A percentile compares a stretch with the other conserved stretches of the same genome.
Evolutionary conservation across 306 rosid genomes (phyloP).

Genomic region (Dryas octopetala): DNA sequence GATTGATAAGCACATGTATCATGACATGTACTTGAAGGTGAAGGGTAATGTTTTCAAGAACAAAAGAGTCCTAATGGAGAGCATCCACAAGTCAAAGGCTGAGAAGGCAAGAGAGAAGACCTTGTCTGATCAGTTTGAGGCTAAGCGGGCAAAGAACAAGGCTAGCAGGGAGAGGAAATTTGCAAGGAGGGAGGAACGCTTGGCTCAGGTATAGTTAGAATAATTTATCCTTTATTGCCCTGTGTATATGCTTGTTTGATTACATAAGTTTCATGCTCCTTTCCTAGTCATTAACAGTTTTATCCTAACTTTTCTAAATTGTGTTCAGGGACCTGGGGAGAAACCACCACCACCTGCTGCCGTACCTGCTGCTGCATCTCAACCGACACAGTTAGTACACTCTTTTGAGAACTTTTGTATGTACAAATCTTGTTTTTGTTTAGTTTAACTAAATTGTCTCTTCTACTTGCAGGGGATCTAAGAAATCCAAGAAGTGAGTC

Average conservation of each 20-base stretch:
- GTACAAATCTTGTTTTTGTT: not conserved
- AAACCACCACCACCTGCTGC: constrained; percentile 38
- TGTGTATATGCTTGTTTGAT: too few relatives aligned
- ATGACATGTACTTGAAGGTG: constrained; percentile 97
- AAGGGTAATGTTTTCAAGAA: constrained; percentile 98
- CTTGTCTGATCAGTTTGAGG: constrained; percentile 88
- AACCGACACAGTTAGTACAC: constrained; percentile 63
- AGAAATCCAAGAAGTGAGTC: constrained; percentile 71
- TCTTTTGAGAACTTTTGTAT: not conserved
- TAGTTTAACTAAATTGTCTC: not conserved
- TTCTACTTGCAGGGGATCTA: constrained; percentile 56
- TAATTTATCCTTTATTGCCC: not conserved
- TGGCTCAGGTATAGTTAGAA: constrained; percentile 58
- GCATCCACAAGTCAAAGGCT: constrained; percentile 94
- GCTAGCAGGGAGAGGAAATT: constrained; percentile 86
- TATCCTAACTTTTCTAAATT: not conserved
- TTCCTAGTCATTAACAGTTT: not conserved
- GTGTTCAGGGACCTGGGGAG: constrained; percentile 76
- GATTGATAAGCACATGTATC: constrained; percentile 97
- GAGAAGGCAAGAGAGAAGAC: constrained; percentile 99
- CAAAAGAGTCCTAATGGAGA: constrained; percentile 94
- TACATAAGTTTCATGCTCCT: not conserved
- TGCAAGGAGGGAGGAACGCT: constrained; percentile 92
- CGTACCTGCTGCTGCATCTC: constrained; percentile 42
- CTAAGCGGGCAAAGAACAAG: constrained; percentile 94